Conservation (phyloP, 345 rosid genomes). For the Aethionema arabicum region DNA sequence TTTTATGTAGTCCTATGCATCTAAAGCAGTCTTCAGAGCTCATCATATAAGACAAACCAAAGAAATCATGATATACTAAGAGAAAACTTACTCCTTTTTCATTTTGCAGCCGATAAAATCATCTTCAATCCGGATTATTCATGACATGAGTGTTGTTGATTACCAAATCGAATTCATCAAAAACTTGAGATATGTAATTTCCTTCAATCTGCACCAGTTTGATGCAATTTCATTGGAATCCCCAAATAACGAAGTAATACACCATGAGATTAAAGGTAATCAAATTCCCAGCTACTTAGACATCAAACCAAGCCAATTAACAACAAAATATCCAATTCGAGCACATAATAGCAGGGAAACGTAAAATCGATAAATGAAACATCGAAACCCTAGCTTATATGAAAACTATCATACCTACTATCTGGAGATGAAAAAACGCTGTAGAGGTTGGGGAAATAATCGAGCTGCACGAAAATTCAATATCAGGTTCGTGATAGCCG, state of each 20-base stretch:
- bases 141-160: not conserved
- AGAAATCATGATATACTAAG: not conserved
- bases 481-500: no score
- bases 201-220: not conserved
- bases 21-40: not conserved
- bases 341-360: no score
- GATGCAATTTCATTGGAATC: not conserved
- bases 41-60: not conserved
- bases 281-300: slow-evolving; percentile 10
- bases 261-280: not conserved
- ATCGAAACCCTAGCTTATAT: no score
- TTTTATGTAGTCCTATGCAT: not conserved
- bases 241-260: not conserved
- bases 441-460: no score
- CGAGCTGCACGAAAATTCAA: no score
- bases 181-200: not conserved
- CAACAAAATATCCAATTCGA: not conserved
- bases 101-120: not conserved
- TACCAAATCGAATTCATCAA: slow-evolving; percentile 1
- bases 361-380: no score
- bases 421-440: no score
- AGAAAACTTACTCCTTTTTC: not conserved
- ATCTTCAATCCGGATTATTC: not conserved
- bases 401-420: no score
- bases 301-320: not conserved